These are phyloP conservation scores for Trichoderma semiorbis DNA, from an alignment of 2,329 filamentous ascomycete genomes.

Conservation along the genomic window DNA sequence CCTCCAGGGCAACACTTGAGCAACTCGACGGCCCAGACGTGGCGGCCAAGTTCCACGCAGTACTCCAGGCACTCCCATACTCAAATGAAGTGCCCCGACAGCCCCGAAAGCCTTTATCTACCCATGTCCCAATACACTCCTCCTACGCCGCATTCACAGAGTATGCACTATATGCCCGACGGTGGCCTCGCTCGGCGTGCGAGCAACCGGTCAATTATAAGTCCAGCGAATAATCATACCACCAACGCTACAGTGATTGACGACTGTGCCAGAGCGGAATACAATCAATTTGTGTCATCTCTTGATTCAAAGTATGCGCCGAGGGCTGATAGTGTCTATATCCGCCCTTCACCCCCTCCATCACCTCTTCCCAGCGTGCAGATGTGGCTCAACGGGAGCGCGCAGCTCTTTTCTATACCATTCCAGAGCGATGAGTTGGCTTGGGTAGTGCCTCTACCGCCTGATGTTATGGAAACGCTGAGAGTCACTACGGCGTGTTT, in stretches of 20 bases:
- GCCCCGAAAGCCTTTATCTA: conserved; percentile 1
- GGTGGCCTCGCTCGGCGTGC: background rate
- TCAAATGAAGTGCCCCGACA: conserved; percentile 6
- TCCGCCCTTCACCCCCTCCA: conserved; percentile 33
- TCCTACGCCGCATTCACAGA: background rate
- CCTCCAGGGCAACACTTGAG: conserved; percentile 1
- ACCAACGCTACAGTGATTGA: conserved; percentile 1
- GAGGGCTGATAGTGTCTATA: conserved; percentile 26
- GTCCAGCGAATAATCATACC: background rate
- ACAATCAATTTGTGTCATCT: conserved; percentile 9
- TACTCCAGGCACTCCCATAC: background rate
- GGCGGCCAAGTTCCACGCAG: background rate
- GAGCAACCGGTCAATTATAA: background rate
- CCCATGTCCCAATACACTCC: background rate
- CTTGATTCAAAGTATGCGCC: background rate
- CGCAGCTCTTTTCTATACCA: conserved; percentile 29
- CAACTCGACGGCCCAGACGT: background rate
- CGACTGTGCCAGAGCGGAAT: background rate
- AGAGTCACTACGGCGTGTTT: conserved; percentile 54
- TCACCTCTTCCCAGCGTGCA: conserved; percentile 36
- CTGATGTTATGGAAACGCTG: conserved; percentile 52
- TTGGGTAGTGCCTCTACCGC: conserved; percentile 46
- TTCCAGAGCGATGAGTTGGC: conserved; percentile 35
- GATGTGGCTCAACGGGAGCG: conserved; percentile 35
- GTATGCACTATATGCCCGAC: background rate